Base-by-base conservation (phyloP, 106 monocot genomes). In the Platanthera guangdongensis region DNA sequence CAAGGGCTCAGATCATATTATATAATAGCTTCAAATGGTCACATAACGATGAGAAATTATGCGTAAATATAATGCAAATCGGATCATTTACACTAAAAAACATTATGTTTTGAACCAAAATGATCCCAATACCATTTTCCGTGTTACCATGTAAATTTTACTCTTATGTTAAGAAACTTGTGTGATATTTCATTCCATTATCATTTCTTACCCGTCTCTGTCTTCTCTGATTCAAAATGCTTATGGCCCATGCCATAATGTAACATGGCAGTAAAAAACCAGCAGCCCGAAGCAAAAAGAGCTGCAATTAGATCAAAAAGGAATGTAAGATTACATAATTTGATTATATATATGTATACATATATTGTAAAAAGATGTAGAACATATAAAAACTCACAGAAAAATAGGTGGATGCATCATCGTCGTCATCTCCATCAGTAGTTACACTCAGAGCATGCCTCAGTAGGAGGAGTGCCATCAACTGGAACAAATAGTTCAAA, bases 371-470 rank as follows among this genome's bases (percentile, higher is more conserved):
- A 47, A 67, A 39, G 39, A 39, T 39, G 39, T 39, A 14, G n/a
- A 14, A 11, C 57, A 47, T 0, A 16, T 15, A 13, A 25, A 46
- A 65, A 52, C 14, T 51, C 77, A 95, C 95, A 49, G 95, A 92
- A 76, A 95, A 90, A 18, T 79, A 77, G 21, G 89, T 86, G 51
- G 92, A 92, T 15, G 89, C 80, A 73, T 87, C 87, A 65, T 53
- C 52, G 7, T 92, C 52, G 12, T 92, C 92, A 73, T 87, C 83
- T 59, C 75, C 90, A 53, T 92, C 90, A 51, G 82, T 80, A 11
- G 95, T 86, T 55, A 95, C 84, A 15, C 83, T 83, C 70, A 95
- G 78, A 21, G 92, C 95, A 86, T 95, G 92, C 87, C 92, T 92
- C 74, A 95, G 68, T 15, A 95, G 73, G 68, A 95, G 74, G 71